These are phyloP conservation scores for Saccharomycopsis sp. DNA, from an alignment of 805 yeast species.

Conservation along the genomic window DNA sequence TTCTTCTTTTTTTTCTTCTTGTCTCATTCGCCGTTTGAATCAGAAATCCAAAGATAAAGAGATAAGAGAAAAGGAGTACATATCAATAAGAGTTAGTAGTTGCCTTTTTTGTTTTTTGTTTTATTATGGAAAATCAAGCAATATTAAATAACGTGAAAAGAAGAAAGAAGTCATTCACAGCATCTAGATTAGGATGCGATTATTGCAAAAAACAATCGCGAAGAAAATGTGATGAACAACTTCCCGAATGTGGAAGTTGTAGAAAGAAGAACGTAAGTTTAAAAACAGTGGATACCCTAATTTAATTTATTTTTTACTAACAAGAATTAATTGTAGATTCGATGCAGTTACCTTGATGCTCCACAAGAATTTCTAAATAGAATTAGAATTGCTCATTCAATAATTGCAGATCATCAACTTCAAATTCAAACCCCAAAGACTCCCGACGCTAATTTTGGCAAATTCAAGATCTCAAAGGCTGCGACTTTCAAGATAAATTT, in stretches of 20 bases:
- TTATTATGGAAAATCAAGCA: neutral
- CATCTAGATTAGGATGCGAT: slow-evolving; percentile 16
- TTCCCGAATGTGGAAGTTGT: slow-evolving; percentile 14
- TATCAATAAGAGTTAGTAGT: no score
- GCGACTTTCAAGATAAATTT: neutral
- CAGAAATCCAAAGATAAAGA: no score
- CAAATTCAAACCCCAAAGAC: neutral
- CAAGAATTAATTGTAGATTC: slow-evolving; percentile 8
- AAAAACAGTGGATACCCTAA: no score
- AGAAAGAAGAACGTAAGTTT: slow-evolving; percentile 11
- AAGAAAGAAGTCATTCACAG: slow-evolving; percentile 15
- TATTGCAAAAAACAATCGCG: slow-evolving; percentile 17
- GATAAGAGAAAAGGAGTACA: no score
- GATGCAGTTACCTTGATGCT: slow-evolving; percentile 19
- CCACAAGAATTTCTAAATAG: slow-evolving; percentile 17
- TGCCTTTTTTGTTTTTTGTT: neutral
- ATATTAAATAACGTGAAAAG: neutral
- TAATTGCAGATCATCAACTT: slow-evolving; percentile 12
- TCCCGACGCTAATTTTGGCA: slow-evolving; percentile 16
- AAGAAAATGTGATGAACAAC: slow-evolving; percentile 16
- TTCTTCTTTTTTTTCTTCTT: no score
- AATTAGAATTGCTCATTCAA: slow-evolving; percentile 14
- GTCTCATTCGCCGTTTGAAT: no score
- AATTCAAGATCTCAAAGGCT: slow-evolving; percentile 7
- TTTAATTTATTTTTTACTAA: no score